These are phyloP conservation scores for Scleroderma citrinum DNA, from an alignment of 768 basidiomycete genomes.

Conservation along the genomic window DNA sequence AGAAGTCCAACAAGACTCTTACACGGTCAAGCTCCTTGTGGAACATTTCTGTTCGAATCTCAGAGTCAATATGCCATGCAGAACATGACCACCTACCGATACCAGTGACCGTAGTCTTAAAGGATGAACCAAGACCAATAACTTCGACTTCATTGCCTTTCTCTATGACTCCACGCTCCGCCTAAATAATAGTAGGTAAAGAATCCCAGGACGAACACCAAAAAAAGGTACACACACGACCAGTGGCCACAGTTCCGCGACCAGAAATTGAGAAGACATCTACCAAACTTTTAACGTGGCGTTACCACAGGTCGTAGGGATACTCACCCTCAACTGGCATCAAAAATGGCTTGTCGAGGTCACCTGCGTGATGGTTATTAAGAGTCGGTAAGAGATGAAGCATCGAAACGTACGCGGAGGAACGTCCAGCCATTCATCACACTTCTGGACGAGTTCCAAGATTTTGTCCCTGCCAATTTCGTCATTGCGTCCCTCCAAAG, in stretches of 20 bases:
- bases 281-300: constrained; percentile 6
- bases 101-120: constrained; percentile 95
- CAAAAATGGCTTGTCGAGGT: constrained; percentile 96
- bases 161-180: constrained; percentile 85
- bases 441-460: constrained; percentile 72
- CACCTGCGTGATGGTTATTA: constrained; percentile 46
- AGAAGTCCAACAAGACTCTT: constrained; percentile 14
- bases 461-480: constrained; percentile 81
- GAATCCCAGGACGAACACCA: not conserved
- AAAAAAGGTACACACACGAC: constrained; percentile 56
- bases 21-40: constrained; percentile 98
- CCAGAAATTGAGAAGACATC: constrained; percentile 98
- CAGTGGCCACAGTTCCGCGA: constrained; percentile 96
- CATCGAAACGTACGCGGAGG: constrained; percentile 63
- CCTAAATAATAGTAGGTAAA: constrained; percentile 35
- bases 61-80: constrained; percentile 1
- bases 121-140: constrained; percentile 69
- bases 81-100: constrained; percentile 48
- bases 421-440: constrained; percentile 92
- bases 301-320: not conserved
- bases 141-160: constrained; percentile 96
- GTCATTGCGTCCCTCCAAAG: constrained; percentile 79
- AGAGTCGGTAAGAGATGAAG: not conserved
- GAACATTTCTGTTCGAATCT: constrained; percentile 78
- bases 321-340: constrained; percentile 80